phyloP scores from a whole-genome alignment of 768 basidiomycete genomes.

The Kwoniella mangroviensis region DNA sequence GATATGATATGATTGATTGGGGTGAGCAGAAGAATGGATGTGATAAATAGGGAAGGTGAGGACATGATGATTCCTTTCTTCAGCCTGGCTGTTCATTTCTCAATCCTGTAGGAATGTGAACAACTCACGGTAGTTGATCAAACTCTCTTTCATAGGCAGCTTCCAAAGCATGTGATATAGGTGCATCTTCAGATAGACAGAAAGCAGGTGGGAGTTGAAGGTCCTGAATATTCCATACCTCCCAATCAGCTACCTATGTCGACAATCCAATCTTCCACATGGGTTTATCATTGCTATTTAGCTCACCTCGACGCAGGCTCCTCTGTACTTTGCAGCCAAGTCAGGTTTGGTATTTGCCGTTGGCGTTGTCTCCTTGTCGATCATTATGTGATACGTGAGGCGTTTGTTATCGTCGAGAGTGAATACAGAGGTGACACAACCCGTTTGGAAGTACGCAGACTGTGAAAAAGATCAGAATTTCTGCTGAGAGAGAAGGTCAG shows the following conservation, averaged over 20 bases:
- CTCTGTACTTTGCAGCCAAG: conserved; percentile 68
- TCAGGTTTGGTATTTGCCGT: conserved; percentile 32
- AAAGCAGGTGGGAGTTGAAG: conserved; percentile 75
- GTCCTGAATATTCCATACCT: conserved; percentile 33
- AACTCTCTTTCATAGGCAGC: conserved; percentile 93
- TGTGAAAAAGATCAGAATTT: too few species aligned
- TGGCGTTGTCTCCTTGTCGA: conserved; percentile 50
- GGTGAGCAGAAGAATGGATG: too few species aligned
- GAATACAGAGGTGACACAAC: too few species aligned
- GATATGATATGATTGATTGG: too few species aligned
- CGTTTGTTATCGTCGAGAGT: too few species aligned
- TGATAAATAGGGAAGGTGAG: too few species aligned
- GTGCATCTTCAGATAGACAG: conserved; percentile 72
- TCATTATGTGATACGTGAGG: neutral
- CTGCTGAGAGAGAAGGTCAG: neutral
- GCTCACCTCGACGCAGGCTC: conserved; percentile 84
- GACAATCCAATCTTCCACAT: neutral
- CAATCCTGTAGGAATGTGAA: neutral
- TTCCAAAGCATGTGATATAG: conserved; percentile 76
- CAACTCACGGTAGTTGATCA: conserved; percentile 79
- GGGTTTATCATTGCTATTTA: neutral
- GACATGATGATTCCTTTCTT: too few species aligned
- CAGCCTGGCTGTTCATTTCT: too few species aligned
- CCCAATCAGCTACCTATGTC: too few species aligned
- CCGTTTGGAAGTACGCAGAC: too few species aligned